Evolutionary conservation across 192 early-diverging fungal genomes (phyloP).

Genomic region (Coemansia erecta): DNA sequence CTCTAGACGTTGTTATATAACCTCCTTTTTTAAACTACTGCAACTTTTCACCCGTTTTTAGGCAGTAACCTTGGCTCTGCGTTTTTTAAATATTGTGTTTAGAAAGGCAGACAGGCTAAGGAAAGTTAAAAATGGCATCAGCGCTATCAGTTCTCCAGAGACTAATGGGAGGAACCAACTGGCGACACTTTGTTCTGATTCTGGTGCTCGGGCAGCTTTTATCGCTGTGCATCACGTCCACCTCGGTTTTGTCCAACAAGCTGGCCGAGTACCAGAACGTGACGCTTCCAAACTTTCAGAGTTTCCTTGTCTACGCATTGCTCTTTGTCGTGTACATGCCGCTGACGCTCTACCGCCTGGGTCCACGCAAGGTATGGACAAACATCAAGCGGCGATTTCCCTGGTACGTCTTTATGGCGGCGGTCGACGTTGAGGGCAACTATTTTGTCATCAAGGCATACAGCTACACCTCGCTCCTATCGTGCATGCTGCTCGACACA

Average conservation of each 20-base stretch:
- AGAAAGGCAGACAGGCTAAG: constrained; percentile 6
- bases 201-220: constrained; percentile 63
- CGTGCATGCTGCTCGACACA: constrained; percentile 74
- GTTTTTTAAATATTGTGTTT: constrained; percentile 9
- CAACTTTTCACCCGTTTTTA: constrained; percentile 55
- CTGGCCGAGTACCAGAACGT: constrained; percentile 57
- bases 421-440: constrained; percentile 79
- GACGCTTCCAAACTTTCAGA: constrained; percentile 68
- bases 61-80: constrained; percentile 25
- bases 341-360: constrained; percentile 40
- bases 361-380: constrained; percentile 34
- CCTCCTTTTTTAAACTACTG: constrained; percentile 41
- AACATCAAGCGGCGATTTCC: constrained; percentile 43
- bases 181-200: constrained; percentile 52
- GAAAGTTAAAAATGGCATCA: constrained; percentile 48
- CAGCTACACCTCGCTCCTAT: constrained; percentile 71
- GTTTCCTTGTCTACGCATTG: constrained; percentile 64
- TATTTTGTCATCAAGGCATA: constrained; percentile 80
- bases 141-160: constrained; percentile 1
- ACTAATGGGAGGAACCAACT: constrained; percentile 20
- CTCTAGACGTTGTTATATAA: constrained; percentile 4
- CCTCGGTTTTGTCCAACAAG: constrained; percentile 65
- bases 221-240: constrained; percentile 74
- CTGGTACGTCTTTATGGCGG: constrained; percentile 61
- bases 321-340: constrained; percentile 55